Conservation (phyloP, 305 asterid species). For the Ruellia speciosa region DNA sequence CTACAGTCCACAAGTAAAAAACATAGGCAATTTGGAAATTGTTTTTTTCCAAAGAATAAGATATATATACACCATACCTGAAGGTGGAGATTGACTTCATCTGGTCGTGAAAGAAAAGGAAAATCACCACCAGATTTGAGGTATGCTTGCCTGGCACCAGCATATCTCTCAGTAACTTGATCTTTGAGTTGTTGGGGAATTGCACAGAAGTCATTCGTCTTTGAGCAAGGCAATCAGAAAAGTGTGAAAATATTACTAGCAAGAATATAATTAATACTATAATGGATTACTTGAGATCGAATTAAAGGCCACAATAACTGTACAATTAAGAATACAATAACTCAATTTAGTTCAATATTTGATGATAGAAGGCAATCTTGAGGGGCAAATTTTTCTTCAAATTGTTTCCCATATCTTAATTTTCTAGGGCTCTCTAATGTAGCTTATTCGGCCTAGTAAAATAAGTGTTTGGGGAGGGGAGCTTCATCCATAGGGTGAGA, state of each 20-base stretch:
- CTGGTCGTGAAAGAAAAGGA: conserved; percentile 90
- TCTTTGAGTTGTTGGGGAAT: conserved; percentile 80
- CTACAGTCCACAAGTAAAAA: not conserved
- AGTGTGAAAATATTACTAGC: conserved; percentile 20
- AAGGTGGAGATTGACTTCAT: conserved; percentile 94
- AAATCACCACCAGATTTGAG: conserved; percentile 88
- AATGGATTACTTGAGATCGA: not conserved
- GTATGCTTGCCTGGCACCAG: conserved; percentile 78
- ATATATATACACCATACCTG: conserved; percentile 43
- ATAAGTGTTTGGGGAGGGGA: too few relatives aligned
- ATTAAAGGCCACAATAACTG: too few relatives aligned
- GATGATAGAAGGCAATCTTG: too few relatives aligned
- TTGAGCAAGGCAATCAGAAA: conserved; percentile 25
- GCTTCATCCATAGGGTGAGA: too few relatives aligned
- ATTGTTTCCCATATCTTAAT: too few relatives aligned
- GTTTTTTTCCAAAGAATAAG: too few relatives aligned
- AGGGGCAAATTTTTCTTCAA: too few relatives aligned
- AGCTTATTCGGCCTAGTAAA: too few relatives aligned
- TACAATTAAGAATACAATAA: too few relatives aligned
- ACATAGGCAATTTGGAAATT: not conserved
- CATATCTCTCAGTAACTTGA: conserved; percentile 75
- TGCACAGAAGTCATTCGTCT: conserved; percentile 89
- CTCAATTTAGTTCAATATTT: too few relatives aligned
- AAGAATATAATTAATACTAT: conserved; percentile 15
- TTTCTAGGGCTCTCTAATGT: too few relatives aligned